Base-by-base conservation (phyloP, 2,329 filamentous ascomycete species). In the Cytospora piceicola region DNA sequence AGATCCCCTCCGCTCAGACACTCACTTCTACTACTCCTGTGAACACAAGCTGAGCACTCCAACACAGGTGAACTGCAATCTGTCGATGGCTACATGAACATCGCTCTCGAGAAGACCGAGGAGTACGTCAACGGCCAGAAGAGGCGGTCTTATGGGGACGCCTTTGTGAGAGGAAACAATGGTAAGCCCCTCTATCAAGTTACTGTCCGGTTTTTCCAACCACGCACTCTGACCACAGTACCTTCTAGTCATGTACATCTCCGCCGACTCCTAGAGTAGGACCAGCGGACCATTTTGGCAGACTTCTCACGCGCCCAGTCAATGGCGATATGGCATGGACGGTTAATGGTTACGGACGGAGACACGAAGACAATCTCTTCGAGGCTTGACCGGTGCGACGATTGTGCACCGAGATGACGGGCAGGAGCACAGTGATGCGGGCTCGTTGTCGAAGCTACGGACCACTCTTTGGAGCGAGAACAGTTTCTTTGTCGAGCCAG, bases 1-100 rank as follows among this genome's bases (percentile, higher is more conserved):
- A 14, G 6, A 17, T 3, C 14, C 5, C 34, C 36, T 20, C 27
- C 11, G 12, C 52, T n/a, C 8, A 24, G 11, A 29, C 2, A 6
- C 2, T 3, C 1, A 4, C 5, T 22, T 22, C 36, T 6, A 11
- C 20, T 2, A 36, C 29, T 46, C 30, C 22, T 24, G 9, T 24
- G 6, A 52, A 74, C 58, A 75, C 56, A 32, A 22, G 36, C 65
- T 67, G 20, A 67, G 30, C 53, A 14, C 49, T n/a, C 53, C 8
- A 4, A 14, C 39, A 22, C 69, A 97, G 94, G 95, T 72, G 93
- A 97, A 77, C 85, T 98, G 46, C 94, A 98, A 77, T 97, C 94
- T 0, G 94, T 99, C 58, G 95, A 99, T 78, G 95, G 95, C 61
- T 99, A 98, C 81, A 99, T 99, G 95, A 99, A 99, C 81, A 97